Conservation (phyloP, 2,329 filamentous ascomycete species). For the Colletotrichum cordylinicola region DNA sequence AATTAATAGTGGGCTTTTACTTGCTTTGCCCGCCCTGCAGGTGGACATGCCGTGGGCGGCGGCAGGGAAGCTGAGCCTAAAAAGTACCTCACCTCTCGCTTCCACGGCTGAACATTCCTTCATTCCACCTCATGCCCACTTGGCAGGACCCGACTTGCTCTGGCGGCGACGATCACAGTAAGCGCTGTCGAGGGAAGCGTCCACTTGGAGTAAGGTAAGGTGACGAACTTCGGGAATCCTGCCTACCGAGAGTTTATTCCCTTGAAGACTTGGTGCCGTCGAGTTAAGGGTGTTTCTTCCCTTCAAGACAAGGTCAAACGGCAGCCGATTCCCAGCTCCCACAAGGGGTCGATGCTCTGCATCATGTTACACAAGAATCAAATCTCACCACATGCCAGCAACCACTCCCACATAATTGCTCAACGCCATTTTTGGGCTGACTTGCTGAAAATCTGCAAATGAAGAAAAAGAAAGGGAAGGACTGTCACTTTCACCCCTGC, state of each 20-base stretch:
- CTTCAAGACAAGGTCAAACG: background rate
- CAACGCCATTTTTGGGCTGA: background rate
- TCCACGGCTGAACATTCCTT: background rate
- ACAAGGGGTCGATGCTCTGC: background rate
- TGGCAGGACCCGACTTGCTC: background rate
- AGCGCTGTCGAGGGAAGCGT: background rate
- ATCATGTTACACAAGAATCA: background rate
- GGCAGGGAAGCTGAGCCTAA: background rate
- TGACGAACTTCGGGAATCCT: background rate
- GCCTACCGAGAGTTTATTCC: background rate
- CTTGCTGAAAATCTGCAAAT: background rate
- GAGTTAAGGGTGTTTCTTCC: background rate
- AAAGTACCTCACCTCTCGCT: background rate
- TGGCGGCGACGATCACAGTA: background rate
- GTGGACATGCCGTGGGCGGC: background rate
- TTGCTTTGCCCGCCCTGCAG: background rate
- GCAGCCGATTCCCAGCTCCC: background rate
- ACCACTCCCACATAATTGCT: background rate
- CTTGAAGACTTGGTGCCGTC: background rate
- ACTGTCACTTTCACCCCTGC: background rate
- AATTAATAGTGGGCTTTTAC: background rate
- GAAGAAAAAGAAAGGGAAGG: background rate
- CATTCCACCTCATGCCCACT: background rate
- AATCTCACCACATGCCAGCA: background rate
- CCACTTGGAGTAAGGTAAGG: background rate